Conservation (phyloP, 106 monocot genomes). For the Acanthochlamys bracteata region DNA sequence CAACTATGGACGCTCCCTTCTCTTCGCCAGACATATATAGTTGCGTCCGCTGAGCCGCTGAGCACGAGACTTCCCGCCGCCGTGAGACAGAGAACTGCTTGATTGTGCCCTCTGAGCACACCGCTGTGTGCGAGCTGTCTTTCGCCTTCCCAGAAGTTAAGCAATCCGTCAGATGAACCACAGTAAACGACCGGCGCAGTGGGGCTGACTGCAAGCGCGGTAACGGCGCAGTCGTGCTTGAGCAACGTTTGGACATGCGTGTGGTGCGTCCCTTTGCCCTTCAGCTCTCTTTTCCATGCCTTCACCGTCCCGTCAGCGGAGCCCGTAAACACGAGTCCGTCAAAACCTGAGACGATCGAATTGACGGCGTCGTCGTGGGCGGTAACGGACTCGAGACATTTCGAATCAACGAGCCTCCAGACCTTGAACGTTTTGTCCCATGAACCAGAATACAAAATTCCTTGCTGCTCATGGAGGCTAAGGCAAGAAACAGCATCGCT, state of each 20-base stretch:
- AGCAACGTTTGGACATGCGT: slow-evolving; percentile 25
- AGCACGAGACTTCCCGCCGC: slow-evolving; percentile 32
- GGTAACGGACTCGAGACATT: slow-evolving; percentile 42
- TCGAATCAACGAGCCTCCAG: slow-evolving; percentile 52
- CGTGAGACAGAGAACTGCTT: slow-evolving; percentile 59
- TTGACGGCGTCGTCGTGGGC: slow-evolving; percentile 64
- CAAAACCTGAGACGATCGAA: slow-evolving; percentile 30
- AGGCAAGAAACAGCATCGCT: slow-evolving; percentile 50
- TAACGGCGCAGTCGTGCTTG: slow-evolving; percentile 47
- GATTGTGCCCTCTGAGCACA: slow-evolving; percentile 30
- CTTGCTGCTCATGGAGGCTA: slow-evolving; percentile 30
- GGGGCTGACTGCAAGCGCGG: slow-evolving; percentile 35
- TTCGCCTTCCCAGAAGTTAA: slow-evolving; percentile 44
- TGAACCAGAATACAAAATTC: slow-evolving; percentile 58
- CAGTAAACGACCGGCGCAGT: slow-evolving; percentile 35
- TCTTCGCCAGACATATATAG: slow-evolving; percentile 61
- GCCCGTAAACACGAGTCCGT: slow-evolving; percentile 49
- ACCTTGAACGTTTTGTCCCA: slow-evolving; percentile 67
- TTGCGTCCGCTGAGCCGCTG: slow-evolving; percentile 51
- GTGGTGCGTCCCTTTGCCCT: slow-evolving; percentile 22
- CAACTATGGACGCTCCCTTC: slow-evolving; percentile 28
- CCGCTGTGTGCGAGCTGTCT: slow-evolving; percentile 9
- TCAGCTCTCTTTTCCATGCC: slow-evolving; percentile 44
- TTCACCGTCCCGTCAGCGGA: slow-evolving; percentile 74
- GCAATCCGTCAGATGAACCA: slow-evolving; percentile 53